Evolutionary conservation across 2,329 filamentous ascomycete genomes (phyloP), one percentile per base, ranked within the genome.

Genomic region (Calonectria ilicicola): DNA sequence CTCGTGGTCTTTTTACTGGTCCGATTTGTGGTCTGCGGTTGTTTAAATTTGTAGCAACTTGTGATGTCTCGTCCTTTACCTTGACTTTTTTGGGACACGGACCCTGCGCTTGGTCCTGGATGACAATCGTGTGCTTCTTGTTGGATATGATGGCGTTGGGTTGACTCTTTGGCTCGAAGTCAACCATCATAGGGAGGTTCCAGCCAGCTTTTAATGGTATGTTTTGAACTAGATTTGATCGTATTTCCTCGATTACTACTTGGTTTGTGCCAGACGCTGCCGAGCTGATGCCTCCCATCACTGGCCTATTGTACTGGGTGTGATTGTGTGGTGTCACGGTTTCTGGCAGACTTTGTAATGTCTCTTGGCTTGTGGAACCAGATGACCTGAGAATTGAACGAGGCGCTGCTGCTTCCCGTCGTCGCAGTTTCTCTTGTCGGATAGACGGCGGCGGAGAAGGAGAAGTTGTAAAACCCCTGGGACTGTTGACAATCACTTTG

Each of bases 381-480:
- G 67, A 72, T n/a, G 68, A 32, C 51, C 84, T 85, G 35, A 86
- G 63, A 29, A 86, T 86, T 1, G 84, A 82, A 1, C 80, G 82
- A 7, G 82, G 80, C 17, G 75, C 72, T 5, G 49, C 72, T 3
- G 76, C 76, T 62, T 80, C 81, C 40, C 84, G 79, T 32, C 84
- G 81, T 26, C 81, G 80, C 15, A 76, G 74, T 71, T 85, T 82
- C 72, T 86, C 84, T 58, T 86, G 81, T 56, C 80, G 73, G 38
- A 85, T 69, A 1, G 84, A 84, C n/a, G 77, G 81, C 7, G 81
- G 79, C 7, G 73, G 74, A 2, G 74, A 78, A 3, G 79, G 78
- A 10, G 77, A 77, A n/a, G 70, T 21, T 5, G 67, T 58, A 32
- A 77, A 69, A 8, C 69, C 60, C 32, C 73, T 74, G 1, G 83